Evolutionary conservation across 108 stramenopile species (phyloP).

Genomic region (Discostella pseudostelligera): DNA sequence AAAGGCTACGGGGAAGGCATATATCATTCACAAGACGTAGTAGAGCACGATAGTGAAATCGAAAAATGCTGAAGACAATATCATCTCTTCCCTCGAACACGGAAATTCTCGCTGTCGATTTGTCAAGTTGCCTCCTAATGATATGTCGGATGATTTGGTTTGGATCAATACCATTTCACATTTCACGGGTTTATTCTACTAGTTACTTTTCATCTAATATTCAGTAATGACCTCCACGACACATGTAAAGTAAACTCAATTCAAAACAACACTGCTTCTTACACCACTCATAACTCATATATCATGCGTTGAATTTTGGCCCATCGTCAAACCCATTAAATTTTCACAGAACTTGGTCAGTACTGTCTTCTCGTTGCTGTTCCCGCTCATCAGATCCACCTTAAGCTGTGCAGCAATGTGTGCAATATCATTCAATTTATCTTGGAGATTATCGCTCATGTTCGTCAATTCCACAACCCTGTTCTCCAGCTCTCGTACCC

Average conservation of each 20-base stretch:
- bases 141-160: no score
- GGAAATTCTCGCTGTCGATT: no score
- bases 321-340: constrained; percentile 39
- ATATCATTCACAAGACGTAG: constrained; percentile 85
- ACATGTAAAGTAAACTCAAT: no score
- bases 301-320: neutral
- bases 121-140: no score
- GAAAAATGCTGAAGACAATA: neutral
- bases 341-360: constrained; percentile 44
- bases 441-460: constrained; percentile 17
- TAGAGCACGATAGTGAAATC: neutral
- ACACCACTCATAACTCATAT: no score
- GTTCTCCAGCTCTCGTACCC: constrained; percentile 42
- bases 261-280: no score
- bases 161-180: no score
- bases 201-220: no score
- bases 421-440: constrained; percentile 22
- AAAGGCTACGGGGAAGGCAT: constrained; percentile 90
- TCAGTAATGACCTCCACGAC: no score
- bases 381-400: constrained; percentile 31
- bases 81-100: no score
- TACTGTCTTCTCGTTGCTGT: constrained; percentile 27
- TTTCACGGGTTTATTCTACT: no score
- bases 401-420: constrained; percentile 43
- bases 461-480: constrained; percentile 36